Evolutionary conservation across 805 yeast genomes (phyloP).

Genomic region (Saturnispora serradocipensis): DNA sequence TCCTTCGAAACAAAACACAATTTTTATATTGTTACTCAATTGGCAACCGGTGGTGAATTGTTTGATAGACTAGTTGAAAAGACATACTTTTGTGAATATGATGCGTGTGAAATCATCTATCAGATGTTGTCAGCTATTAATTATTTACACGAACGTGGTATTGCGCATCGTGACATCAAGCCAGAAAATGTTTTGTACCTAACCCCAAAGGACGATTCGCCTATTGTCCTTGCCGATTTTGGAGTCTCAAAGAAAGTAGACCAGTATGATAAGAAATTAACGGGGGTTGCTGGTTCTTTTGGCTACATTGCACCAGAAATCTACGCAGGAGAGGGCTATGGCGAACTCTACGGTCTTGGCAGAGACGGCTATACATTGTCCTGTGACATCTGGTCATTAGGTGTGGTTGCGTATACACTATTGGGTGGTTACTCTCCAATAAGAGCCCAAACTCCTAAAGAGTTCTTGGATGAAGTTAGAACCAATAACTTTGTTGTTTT

Average conservation of each 20-base stretch:
- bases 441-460: conserved; percentile 71
- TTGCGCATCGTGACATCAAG: conserved; percentile 90
- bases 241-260: conserved; percentile 80
- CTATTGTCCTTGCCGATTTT: conserved; percentile 85
- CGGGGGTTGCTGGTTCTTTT: conserved; percentile 57
- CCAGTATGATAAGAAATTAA: conserved; percentile 18
- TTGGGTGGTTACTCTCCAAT: conserved; percentile 92
- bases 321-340: conserved; percentile 43
- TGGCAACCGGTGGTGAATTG: conserved; percentile 94
- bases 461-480: conserved; percentile 71
- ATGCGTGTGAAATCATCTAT: conserved; percentile 66
- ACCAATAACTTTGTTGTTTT: conserved; percentile 71
- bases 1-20: conserved; percentile 93
- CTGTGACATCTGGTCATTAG: conserved; percentile 93
- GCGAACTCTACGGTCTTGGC: conserved; percentile 29
- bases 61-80: conserved; percentile 75
- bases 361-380: conserved; percentile 81
- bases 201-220: conserved; percentile 50
- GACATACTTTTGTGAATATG: conserved; percentile 83
- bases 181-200: conserved; percentile 86
- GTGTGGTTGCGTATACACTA: conserved; percentile 84
- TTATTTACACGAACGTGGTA: conserved; percentile 66
- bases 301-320: conserved; percentile 98
- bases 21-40: conserved; percentile 86
- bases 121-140: conserved; percentile 72